Evolutionary conservation across 805 yeast genomes (phyloP), one percentile per base, ranked within the genome.

Genomic region (Debaryomyces castellii): DNA sequence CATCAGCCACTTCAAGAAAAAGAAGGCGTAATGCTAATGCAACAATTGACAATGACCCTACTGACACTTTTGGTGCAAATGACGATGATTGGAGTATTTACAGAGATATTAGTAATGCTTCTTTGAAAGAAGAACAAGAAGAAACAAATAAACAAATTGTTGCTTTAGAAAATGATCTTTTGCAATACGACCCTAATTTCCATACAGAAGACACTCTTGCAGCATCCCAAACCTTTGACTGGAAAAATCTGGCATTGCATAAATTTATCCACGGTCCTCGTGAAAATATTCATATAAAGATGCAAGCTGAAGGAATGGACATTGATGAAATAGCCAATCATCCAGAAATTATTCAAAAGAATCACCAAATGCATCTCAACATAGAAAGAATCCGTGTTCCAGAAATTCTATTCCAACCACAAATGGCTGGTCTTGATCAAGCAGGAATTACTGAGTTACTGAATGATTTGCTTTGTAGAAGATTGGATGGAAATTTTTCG

Each of bases 31-130:
- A 65, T 44, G 78, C 74, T 5, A 80, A 77, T 53, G 80, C 83
- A 0, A 81, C 90, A 1, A 85, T 87, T 27, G 96, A 89, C 58
- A 89, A 88, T 53, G 97, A 89, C 62, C 96, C 95, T 12, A 89
- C 83, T 56, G 98, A 92, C 65, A 88, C 91, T 0, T 91, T 92
- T 66, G 98, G 97, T 46, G 91, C 96, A 2, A 83, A 89, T 58
- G 98, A 92, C 60, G 96, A 87, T 45, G 99, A 94, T 64, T 92
- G 97, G 97, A 81, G 86, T 18, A 83, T 89, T 14, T 92, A 92
- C 62, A 78, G 94, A 55, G 94, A 89, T 58, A 86, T 90, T 46
- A 80, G 89, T 16, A 81, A 78, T 51, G 84, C 76, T 14, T 85
- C 83, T 21, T 88, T 90, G 53, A 90, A 85, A 48, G 96, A 89